Percentiles rank a stretch among this genome's conserved stretches.
phyloP scores from a whole-genome alignment of 345 rosid genomes.

The Isatis tinctoria region DNA sequence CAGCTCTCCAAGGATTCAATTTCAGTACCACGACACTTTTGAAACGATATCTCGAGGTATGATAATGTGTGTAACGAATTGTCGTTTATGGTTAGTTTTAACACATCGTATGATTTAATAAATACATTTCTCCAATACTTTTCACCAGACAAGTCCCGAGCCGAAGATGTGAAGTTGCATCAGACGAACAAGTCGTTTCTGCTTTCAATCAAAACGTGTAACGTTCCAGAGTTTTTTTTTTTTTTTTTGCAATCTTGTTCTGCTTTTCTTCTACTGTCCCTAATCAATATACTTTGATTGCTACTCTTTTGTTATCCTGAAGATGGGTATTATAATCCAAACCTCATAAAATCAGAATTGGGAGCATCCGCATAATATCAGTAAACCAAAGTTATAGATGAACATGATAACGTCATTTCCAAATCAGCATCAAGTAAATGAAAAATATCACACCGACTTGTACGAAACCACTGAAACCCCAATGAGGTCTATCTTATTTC shows the following conservation, averaged over 20 bases:
- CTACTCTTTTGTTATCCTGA: neutral
- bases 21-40: constrained; percentile 72
- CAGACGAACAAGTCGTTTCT: constrained; percentile 10
- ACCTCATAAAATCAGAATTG: neutral
- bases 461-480: too few relatives aligned
- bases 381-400: too few relatives aligned
- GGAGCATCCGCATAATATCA: neutral
- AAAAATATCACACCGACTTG: too few relatives aligned
- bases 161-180: constrained; percentile 18
- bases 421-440: too few relatives aligned
- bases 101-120: neutral
- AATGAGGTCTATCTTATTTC: too few relatives aligned
- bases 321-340: too few relatives aligned
- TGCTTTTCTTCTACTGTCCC: neutral
- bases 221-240: neutral
- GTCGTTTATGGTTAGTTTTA: neutral
- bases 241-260: constrained; percentile 9
- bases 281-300: neutral
- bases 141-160: constrained; percentile 20
- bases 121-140: neutral
- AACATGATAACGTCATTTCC: too few relatives aligned
- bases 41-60: constrained; percentile 74
- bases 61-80: neutral
- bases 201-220: too few relatives aligned
- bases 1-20: constrained; percentile 73